These are phyloP conservation scores for Ascocoryne sarcoides DNA, from an alignment of 2,329 filamentous ascomycete species.

Conservation along the genomic window DNA sequence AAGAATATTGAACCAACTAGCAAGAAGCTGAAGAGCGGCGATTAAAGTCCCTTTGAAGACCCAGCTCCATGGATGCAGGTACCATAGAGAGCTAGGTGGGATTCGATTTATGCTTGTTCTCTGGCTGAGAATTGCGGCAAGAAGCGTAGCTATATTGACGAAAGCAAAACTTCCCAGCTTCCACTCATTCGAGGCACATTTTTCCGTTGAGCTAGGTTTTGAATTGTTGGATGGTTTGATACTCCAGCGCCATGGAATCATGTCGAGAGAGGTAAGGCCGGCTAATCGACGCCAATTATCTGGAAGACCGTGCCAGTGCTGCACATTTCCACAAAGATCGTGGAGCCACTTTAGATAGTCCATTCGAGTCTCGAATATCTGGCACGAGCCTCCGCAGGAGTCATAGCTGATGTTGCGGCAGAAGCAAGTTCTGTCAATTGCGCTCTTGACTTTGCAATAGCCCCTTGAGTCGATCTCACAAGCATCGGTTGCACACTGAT, in stretches of 20 bases:
- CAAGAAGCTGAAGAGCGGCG: too few species aligned
- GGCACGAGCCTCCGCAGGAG: conserved; percentile 25
- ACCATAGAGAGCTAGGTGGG: too few species aligned
- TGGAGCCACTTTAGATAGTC: conserved; percentile 29
- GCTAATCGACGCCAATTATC: conserved; percentile 23
- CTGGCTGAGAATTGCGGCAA: too few species aligned
- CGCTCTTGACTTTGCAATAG: conserved; percentile 25
- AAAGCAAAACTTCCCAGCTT: too few species aligned
- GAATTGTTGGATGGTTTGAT: conserved; percentile 13
- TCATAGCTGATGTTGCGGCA: conserved; percentile 26
- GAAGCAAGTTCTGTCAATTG: conserved; percentile 27
- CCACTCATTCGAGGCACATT: too few species aligned
- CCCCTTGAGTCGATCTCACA: conserved; percentile 25
- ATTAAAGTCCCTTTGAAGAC: too few species aligned
- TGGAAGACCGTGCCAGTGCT: conserved; percentile 27
- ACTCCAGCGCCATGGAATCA: conserved; percentile 29
- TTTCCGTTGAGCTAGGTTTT: too few species aligned
- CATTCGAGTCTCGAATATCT: conserved; percentile 27
- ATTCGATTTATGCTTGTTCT: too few species aligned
- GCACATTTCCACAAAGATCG: conserved; percentile 23
- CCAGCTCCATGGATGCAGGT: too few species aligned
- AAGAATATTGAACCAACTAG: too few species aligned
- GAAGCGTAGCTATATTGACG: too few species aligned
- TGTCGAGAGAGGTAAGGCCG: conserved; percentile 19
- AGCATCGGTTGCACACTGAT: conserved; percentile 27